phyloP scores from a whole-genome alignment of 768 basidiomycete genomes.

The Butyriboletus loyo region DNA sequence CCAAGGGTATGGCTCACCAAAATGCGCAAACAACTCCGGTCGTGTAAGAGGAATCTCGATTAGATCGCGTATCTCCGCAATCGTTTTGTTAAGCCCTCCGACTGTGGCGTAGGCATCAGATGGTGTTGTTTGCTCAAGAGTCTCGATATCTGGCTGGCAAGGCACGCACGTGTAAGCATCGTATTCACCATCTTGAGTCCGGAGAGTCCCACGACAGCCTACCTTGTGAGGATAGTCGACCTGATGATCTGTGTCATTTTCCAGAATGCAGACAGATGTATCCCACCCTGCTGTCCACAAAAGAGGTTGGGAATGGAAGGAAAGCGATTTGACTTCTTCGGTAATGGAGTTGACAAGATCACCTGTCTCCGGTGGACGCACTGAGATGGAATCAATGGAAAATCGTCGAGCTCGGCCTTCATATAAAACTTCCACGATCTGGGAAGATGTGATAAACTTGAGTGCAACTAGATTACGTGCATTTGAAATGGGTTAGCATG shows the following conservation, averaged over 20 bases:
- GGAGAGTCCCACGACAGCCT: conserved; percentile 9
- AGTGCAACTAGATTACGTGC: conserved; percentile 55
- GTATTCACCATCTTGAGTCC: conserved; percentile 5
- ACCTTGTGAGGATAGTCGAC: conserved; percentile 34
- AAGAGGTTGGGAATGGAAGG: conserved; percentile 37
- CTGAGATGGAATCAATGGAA: conserved; percentile 45
- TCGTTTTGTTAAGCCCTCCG: conserved; percentile 87
- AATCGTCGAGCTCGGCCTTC: conserved; percentile 62
- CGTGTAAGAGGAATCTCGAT: conserved; percentile 82
- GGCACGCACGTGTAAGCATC: conserved; percentile 12
- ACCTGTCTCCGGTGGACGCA: conserved; percentile 17
- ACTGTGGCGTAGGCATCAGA: conserved; percentile 74
- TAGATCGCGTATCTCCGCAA: conserved; percentile 78
- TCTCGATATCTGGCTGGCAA: conserved; percentile 45
- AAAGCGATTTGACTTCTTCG: conserved; percentile 42
- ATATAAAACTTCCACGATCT: conserved; percentile 60
- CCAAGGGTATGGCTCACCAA: conserved; percentile 44
- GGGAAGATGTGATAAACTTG: conserved; percentile 60
- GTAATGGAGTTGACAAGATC: conserved; percentile 35
- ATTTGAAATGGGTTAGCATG: conserved; percentile 5
- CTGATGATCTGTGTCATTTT: conserved; percentile 27
- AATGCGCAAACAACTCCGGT: conserved; percentile 77
- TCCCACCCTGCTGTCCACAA: conserved; percentile 74
- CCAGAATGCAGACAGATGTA: conserved; percentile 47
- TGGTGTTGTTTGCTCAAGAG: conserved; percentile 39